phyloP scores from a whole-genome alignment of 2,329 filamentous ascomycete genomes.

The Pestalotiopsis sp. region DNA sequence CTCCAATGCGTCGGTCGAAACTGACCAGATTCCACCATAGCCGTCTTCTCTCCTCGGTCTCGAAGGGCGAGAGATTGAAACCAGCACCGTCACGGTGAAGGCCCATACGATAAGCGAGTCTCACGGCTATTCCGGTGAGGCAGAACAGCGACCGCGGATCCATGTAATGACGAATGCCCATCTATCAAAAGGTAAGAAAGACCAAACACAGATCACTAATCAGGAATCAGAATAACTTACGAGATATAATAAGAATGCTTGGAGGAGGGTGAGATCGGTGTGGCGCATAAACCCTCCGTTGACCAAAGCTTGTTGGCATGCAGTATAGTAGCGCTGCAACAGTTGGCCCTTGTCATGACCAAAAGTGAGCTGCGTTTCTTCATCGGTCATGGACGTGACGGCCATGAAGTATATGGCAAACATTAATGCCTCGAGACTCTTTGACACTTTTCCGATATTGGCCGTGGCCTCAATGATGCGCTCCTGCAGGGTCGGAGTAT shows the following conservation, averaged over 20 bases:
- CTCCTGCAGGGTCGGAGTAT: constrained; percentile 66
- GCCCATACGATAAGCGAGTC: constrained; percentile 69
- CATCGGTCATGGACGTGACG: constrained; percentile 59
- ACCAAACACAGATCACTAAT: not conserved
- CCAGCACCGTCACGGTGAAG: constrained; percentile 65
- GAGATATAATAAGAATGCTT: constrained; percentile 69
- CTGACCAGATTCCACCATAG: constrained; percentile 74
- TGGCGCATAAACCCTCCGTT: constrained; percentile 69
- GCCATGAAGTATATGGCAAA: constrained; percentile 67
- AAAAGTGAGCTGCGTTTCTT: constrained; percentile 54
- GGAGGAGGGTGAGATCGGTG: constrained; percentile 65
- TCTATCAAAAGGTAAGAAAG: constrained; percentile 39
- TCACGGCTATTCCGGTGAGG: constrained; percentile 65
- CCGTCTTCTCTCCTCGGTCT: constrained; percentile 71
- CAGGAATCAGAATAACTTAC: constrained; percentile 41
- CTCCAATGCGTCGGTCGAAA: constrained; percentile 70
- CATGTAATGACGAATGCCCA: constrained; percentile 58
- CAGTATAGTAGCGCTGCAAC: constrained; percentile 56
- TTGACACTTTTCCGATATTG: constrained; percentile 54
- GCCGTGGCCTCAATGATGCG: constrained; percentile 65
- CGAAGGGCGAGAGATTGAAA: constrained; percentile 55
- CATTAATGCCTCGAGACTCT: constrained; percentile 67
- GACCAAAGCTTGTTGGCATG: constrained; percentile 65
- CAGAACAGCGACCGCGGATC: constrained; percentile 64
- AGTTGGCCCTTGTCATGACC: constrained; percentile 54